Percentiles rank a stretch among this genome's conserved stretches.
These are phyloP conservation scores for Russula sp. DNA, from an alignment of 768 basidiomycete species.

Conservation along the genomic window DNA sequence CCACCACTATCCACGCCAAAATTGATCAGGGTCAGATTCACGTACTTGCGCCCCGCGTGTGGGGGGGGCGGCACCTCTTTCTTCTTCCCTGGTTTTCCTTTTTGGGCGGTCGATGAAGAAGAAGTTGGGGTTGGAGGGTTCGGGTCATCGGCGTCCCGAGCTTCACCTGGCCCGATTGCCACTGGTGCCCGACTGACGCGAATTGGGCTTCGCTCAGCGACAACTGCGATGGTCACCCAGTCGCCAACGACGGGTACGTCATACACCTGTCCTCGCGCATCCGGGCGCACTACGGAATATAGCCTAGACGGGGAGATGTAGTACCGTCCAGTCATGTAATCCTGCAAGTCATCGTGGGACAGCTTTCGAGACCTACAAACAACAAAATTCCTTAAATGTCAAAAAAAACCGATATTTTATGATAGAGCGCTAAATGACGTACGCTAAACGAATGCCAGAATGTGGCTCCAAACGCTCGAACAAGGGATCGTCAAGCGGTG, in stretches of 20 bases:
- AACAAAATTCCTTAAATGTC: neutral
- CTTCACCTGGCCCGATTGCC: constrained; percentile 37
- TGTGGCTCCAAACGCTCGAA: constrained; percentile 86
- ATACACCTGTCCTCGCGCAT: constrained; percentile 47
- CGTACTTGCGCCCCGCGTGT: constrained; percentile 62
- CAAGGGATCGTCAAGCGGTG: constrained; percentile 62
- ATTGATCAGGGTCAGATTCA: constrained; percentile 79
- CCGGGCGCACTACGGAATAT: constrained; percentile 74
- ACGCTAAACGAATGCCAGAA: constrained; percentile 81
- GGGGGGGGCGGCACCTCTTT: constrained; percentile 30
- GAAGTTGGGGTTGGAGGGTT: neutral
- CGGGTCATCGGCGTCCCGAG: constrained; percentile 30
- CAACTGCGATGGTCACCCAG: constrained; percentile 93
- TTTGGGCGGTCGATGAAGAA: neutral
- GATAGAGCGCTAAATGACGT: constrained; percentile 29
- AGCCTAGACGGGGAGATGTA: constrained; percentile 83
- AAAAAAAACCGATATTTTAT: too few relatives aligned
- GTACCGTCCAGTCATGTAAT: constrained; percentile 75
- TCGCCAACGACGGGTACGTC: constrained; percentile 90
- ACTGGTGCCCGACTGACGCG: constrained; percentile 65
- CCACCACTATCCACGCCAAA: constrained; percentile 66
- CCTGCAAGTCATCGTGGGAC: constrained; percentile 70
- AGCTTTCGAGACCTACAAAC: constrained; percentile 57
- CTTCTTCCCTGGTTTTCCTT: constrained; percentile 15
- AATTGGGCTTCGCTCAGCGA: constrained; percentile 83